Percentiles rank a stretch among this genome's conserved stretches.
Evolutionary conservation across 495 filamentous ascomycete genomes (phyloP).

Genomic region (Neurospora sp.): DNA sequence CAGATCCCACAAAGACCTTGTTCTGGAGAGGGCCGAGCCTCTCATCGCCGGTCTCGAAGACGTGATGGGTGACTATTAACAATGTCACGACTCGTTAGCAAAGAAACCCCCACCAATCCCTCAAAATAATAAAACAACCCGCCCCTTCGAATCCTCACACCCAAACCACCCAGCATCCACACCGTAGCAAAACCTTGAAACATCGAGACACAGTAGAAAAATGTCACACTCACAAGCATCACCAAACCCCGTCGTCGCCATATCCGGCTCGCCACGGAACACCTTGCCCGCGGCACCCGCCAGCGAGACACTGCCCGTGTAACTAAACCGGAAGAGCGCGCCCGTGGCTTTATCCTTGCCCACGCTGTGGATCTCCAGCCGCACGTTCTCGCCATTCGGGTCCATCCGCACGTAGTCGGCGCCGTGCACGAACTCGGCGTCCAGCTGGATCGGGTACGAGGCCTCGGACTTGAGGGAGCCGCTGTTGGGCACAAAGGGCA

Average conservation of each 20-base stretch:
- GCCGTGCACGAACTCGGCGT: constrained; percentile 42
- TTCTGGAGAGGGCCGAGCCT: constrained; percentile 41
- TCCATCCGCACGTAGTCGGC: constrained; percentile 44
- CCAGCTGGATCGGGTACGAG: constrained; percentile 27
- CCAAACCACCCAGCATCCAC: neutral
- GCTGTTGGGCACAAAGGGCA: constrained; percentile 17
- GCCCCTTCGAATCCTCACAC: neutral
- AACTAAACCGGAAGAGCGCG: constrained; percentile 37
- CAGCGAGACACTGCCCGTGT: constrained; percentile 38
- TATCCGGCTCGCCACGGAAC: constrained; percentile 32
- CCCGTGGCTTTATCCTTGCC: constrained; percentile 30
- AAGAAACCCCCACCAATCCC: neutral
- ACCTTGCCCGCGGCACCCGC: constrained; percentile 30
- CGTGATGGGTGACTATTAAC: constrained; percentile 38
- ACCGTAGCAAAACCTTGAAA: neutral
- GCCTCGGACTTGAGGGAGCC: constrained; percentile 22
- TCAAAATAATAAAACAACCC: neutral
- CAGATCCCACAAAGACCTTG: constrained; percentile 45
- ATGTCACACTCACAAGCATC: constrained; percentile 40
- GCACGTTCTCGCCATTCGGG: constrained; percentile 35
- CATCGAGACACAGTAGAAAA: neutral
- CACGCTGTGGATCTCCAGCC: constrained; percentile 42
- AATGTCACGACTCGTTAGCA: neutral
- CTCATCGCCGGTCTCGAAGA: constrained; percentile 44
- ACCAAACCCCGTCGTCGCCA: constrained; percentile 45